Evolutionary conservation across 176 grass and related monocot species (phyloP).

Genomic region (Aegilops sharonensis): DNA sequence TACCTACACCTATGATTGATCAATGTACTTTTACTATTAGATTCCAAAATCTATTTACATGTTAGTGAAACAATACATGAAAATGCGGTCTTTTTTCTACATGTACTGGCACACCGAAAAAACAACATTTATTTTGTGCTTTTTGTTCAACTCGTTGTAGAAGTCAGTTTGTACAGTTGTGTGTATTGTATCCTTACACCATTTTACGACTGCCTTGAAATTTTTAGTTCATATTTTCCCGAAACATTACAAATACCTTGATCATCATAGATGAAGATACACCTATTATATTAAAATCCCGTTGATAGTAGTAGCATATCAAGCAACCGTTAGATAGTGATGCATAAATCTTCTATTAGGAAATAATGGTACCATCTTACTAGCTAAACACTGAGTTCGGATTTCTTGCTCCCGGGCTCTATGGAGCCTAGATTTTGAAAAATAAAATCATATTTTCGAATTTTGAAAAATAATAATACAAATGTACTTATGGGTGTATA

Average conservation of each 20-base stretch:
- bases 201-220: background rate
- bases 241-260: background rate
- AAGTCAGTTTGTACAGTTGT: background rate
- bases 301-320: background rate
- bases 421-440: too few relatives aligned
- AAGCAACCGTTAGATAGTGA: background rate
- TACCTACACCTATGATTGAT: background rate
- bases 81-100: background rate
- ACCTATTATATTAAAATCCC: background rate
- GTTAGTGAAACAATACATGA: background rate
- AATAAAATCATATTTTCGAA: too few relatives aligned
- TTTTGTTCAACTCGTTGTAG: background rate
- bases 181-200: background rate
- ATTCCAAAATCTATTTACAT: background rate
- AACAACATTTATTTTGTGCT: background rate
- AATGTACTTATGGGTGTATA: too few relatives aligned
- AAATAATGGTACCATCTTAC: background rate
- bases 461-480: too few relatives aligned
- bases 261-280: background rate
- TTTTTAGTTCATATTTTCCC: background rate
- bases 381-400: background rate
- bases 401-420: too few relatives aligned
- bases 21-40: background rate
- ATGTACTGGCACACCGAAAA: background rate
- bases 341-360: background rate